Evolutionary conservation across 495 filamentous ascomycete species (phyloP).

Genomic region (Apiosordaria backusii): DNA sequence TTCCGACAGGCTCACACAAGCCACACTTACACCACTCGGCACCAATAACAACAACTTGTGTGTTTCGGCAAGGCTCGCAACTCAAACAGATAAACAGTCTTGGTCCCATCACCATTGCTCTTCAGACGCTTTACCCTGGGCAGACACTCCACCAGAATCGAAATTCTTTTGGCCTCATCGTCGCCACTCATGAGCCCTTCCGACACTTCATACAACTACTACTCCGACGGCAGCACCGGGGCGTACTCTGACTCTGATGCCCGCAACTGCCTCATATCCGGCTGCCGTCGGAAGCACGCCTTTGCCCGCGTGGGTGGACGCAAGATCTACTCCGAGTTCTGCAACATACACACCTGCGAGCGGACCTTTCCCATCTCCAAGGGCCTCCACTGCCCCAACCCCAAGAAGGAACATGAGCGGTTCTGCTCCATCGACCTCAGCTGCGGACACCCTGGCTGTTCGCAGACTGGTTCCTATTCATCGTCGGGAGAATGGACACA

Average conservation of each 20-base stretch:
- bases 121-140: too few species aligned
- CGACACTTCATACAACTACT: slow-evolving; percentile 1
- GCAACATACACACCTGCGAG: slow-evolving; percentile 14
- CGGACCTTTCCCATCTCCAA: background rate
- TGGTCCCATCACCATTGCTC: too few species aligned
- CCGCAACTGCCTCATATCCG: slow-evolving; percentile 14
- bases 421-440: slow-evolving; percentile 12
- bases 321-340: slow-evolving; percentile 17
- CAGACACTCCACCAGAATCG: background rate
- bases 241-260: slow-evolving; percentile 12
- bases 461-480: slow-evolving; percentile 1
- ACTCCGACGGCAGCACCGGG: slow-evolving; percentile 1
- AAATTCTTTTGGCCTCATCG: background rate
- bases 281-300: slow-evolving; percentile 17
- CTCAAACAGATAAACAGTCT: too few species aligned
- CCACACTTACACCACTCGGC: background rate
- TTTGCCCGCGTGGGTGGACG: background rate
- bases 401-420: slow-evolving; percentile 1
- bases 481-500: slow-evolving; percentile 1
- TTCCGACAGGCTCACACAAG: background rate
- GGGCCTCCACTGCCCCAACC: slow-evolving; percentile 12
- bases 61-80: too few species aligned
- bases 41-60: background rate
- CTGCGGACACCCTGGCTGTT: slow-evolving; percentile 14
- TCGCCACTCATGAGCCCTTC: background rate